Evolutionary conservation across 352 stramenopile genomes (phyloP), one percentile per base, ranked within the genome.

Genomic region (Peronosclerospora sorghi): DNA sequence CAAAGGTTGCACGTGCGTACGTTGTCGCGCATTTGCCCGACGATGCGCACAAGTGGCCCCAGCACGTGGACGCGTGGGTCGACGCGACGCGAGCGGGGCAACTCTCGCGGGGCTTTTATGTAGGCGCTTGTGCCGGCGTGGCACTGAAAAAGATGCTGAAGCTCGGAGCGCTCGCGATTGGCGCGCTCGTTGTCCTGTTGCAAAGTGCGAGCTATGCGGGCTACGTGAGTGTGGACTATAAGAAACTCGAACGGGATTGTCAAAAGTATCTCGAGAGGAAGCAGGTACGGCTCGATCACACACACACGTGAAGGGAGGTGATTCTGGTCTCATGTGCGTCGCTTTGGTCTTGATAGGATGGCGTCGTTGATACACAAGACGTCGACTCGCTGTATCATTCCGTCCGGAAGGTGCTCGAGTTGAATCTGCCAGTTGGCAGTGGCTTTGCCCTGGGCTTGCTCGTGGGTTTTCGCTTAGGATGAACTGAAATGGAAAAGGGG

Each of bases 81-180:
- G 58, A 52, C 41, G 83, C 72, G 5, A 76, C 74, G 32, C 80
- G 80, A 50, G 66, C 58, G 18, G 74, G 71, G 0, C 82, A 96
- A 49, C 58, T 97, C 40, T 87, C 81, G 0, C 92, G 90, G 73
- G 90, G 88, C 7, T 86, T 90, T 27, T 59, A 86, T 19, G 83
- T 97, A 62, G 91, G 91, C 41, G 86, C 79, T 28, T 96, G 84
- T 62, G 87, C 80, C 5, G 91, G 86, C 15, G 86, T 90, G 35
- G 80, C 90, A 23, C 51, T 95, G 2, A 95, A 95, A 48, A 95
- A 96, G 49, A 56, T 96, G 29, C 95, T 86, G 17, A 96, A 96
- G 51, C 51, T 86, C 20, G 70, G 87, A 5, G 90, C 84, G 0
- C 42, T 96, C 35, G 57, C 88, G 9, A 48, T 96, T 24, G 88